Base-by-base conservation (phyloP, 1,284 basidiomycete species). In the Taiwanofungus camphoratus region DNA sequence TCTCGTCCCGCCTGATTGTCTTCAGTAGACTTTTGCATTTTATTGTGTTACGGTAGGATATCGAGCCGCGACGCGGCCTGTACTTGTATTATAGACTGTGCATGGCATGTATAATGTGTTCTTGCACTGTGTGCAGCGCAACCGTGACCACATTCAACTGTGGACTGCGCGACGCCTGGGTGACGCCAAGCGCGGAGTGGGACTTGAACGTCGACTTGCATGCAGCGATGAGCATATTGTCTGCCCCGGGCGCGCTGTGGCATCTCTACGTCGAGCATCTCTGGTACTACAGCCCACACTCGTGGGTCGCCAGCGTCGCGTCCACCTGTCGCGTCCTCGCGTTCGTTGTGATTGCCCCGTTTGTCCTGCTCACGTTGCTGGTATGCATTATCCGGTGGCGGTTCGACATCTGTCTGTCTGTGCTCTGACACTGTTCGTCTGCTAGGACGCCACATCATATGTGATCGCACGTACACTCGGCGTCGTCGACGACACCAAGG, bases 381-480 rank as follows among this genome's bases (percentile, higher is more conserved):
- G 86, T 87, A 44, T 37, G 55, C 22, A 22, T 34, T n/a, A 9
- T 29, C 26, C n/a, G 26, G n/a, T 29, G 9, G 9, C 9, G 9
- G 26, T 29, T n/a, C 9, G 9, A n/a, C 26, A 9, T 29, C 26
- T n/a, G 9, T 29, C 26, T 8, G 9, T 29, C 26, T n/a, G n/a
- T n/a, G n/a, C 19, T 16, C 18, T 15, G 19, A 24, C 22, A 12
- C 16, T 30, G 27, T 36, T n/a, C 36, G 32, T 24, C 20, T 19
- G 36, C 36, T 24, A 89, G 86, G 86, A 89, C 58, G 77, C 89
- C 42, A 70, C 77, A 5, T 84, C 87, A n/a, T 89, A 89, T 54
- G 76, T 79, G 42, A 82, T 89, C 55, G 87, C 82, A n/a, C 79
- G 86, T 46, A 88, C 85, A 4, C 71, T 89, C 35, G 87, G 86